These are phyloP conservation scores for Kuraishia cidri DNA, from an alignment of 805 yeast species.

Conservation along the genomic window DNA sequence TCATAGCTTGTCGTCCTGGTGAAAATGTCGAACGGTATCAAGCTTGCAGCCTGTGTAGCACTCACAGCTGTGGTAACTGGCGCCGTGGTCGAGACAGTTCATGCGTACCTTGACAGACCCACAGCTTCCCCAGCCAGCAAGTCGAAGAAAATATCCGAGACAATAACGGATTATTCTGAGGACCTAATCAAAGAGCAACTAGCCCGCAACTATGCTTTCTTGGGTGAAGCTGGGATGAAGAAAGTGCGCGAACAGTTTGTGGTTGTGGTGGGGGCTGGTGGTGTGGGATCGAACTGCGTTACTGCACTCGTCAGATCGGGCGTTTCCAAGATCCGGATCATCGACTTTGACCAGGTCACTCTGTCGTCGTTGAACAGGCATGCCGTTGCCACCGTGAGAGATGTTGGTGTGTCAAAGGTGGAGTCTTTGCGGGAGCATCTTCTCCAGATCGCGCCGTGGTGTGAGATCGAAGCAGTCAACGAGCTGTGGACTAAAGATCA, in stretches of 20 bases:
- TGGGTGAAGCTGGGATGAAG: conserved; percentile 77
- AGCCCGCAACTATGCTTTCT: conserved; percentile 88
- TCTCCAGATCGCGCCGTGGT: conserved; percentile 87
- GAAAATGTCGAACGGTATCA: not conserved
- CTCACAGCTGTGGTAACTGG: conserved; percentile 23
- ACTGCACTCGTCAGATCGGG: conserved; percentile 92
- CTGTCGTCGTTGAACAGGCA: conserved; percentile 89
- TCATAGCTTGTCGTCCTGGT: not conserved
- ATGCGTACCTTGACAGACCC: conserved; percentile 10
- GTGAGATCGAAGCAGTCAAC: conserved; percentile 66
- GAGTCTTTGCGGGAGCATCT: conserved; percentile 67
- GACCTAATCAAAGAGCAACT: conserved; percentile 83
- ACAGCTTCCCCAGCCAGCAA: conserved; percentile 1
- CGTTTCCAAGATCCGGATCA: conserved; percentile 63
- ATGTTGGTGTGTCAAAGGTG: conserved; percentile 91
- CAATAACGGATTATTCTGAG: conserved; percentile 32
- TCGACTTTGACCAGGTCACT: conserved; percentile 96
- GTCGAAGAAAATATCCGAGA: not conserved
- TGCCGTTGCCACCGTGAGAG: conserved; percentile 83
- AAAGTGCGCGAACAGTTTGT: conserved; percentile 63
- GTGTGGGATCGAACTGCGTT: conserved; percentile 96
- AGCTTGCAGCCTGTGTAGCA: conserved; percentile 8
- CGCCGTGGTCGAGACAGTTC: conserved; percentile 25
- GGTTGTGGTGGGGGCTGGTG: conserved; percentile 91
- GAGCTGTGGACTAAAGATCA: conserved; percentile 66